phyloP scores from a whole-genome alignment of 2,329 filamentous ascomycete genomes.

The Penicillium sp. region DNA sequence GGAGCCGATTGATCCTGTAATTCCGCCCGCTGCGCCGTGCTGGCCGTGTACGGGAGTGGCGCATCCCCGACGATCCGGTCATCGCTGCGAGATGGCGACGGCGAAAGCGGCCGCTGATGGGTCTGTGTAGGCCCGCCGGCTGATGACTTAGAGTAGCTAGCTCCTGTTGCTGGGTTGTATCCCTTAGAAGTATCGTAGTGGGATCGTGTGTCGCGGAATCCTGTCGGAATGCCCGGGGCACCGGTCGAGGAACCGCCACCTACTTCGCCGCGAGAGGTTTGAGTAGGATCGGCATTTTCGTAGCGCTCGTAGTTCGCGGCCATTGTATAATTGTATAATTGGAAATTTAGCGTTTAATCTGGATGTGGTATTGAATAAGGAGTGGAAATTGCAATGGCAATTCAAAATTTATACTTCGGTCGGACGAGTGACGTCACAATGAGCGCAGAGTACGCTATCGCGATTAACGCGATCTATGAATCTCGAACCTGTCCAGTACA shows the following conservation, averaged over 20 bases:
- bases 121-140: conserved; percentile 4
- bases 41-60: conserved; percentile 20
- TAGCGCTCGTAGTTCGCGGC: conserved; percentile 11
- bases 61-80: conserved; percentile 14
- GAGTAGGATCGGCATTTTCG: conserved; percentile 3
- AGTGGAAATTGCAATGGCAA: not conserved
- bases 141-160: conserved; percentile 19
- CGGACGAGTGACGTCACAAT: conserved; percentile 24
- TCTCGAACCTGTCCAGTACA: not conserved
- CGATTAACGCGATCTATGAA: not conserved
- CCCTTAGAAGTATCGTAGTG: conserved; percentile 20
- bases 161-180: conserved; percentile 30
- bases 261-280: conserved; percentile 6
- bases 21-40: conserved; percentile 16
- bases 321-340: not conserved
- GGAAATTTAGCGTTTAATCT: not conserved
- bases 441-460: conserved; percentile 5
- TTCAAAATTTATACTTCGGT: not conserved
- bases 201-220: conserved; percentile 15
- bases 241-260: conserved; percentile 31
- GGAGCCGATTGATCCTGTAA: conserved; percentile 8
- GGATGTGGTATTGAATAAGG: not conserved
- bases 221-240: conserved; percentile 24
- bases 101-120: conserved; percentile 8
- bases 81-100: conserved; percentile 18